These are phyloP conservation scores for Tylopilus rubrobrunneus DNA, from an alignment of 768 basidiomycete genomes.

Conservation along the genomic window DNA sequence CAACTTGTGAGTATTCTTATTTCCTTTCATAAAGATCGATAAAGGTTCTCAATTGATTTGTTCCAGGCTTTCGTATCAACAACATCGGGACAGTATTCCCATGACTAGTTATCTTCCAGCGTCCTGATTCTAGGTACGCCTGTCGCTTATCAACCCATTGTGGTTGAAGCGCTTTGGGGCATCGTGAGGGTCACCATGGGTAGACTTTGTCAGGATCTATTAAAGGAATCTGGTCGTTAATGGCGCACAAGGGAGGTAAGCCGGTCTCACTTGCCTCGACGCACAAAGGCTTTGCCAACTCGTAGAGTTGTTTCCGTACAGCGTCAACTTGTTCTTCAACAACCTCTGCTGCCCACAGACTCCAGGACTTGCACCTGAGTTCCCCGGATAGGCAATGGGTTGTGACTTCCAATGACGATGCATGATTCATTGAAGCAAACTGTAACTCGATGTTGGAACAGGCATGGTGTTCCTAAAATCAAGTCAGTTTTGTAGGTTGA, in stretches of 20 bases:
- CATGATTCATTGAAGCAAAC: too few species aligned
- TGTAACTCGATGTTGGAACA: constrained; percentile 28
- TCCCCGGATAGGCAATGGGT: too few species aligned
- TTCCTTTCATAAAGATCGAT: constrained; percentile 5
- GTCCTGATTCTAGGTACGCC: not conserved
- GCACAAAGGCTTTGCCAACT: too few species aligned
- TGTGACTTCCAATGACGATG: too few species aligned
- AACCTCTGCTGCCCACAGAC: too few species aligned
- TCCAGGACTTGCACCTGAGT: too few species aligned
- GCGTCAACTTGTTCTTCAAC: too few species aligned
- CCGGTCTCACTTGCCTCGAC: too few species aligned
- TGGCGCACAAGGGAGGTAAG: not conserved
- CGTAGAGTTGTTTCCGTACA: too few species aligned
- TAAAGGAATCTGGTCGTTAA: not conserved
- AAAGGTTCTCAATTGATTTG: not conserved
- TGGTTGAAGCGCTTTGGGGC: not conserved
- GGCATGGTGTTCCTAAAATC: constrained; percentile 37
- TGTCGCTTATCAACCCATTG: constrained; percentile 10
- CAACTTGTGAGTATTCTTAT: constrained; percentile 1
- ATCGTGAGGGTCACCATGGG: not conserved
- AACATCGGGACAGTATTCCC: constrained; percentile 3
- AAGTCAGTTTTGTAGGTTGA: constrained; percentile 37
- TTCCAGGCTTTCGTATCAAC: not conserved
- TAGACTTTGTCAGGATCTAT: not conserved
- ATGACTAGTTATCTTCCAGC: not conserved